These are phyloP conservation scores for Phytopythium aichiense DNA, from an alignment of 352 stramenopile species.

Conservation along the genomic window DNA sequence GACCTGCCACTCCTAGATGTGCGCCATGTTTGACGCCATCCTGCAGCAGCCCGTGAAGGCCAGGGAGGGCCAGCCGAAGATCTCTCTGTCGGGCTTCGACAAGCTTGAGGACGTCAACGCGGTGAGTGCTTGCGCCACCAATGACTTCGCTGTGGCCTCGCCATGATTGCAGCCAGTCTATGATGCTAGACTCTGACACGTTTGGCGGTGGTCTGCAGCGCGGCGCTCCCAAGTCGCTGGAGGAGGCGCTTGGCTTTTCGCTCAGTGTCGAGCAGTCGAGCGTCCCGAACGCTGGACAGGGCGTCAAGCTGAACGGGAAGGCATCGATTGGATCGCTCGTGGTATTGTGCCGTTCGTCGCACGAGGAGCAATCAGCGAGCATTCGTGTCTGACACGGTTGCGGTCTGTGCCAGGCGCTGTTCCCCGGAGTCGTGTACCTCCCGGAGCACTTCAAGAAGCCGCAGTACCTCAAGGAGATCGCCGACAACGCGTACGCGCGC, in stretches of 20 bases:
- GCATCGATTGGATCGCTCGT: slow-evolving; percentile 68
- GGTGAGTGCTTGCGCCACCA: neutral
- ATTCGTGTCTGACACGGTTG: neutral
- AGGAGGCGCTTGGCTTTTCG: slow-evolving; percentile 62
- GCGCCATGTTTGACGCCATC: slow-evolving; percentile 55
- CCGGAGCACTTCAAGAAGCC: slow-evolving; percentile 85
- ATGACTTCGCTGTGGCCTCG: neutral
- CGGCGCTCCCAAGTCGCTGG: slow-evolving; percentile 34
- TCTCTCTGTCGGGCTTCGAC: slow-evolving; percentile 71
- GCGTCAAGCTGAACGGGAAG: slow-evolving; percentile 62
- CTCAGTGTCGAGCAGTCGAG: slow-evolving; percentile 67
- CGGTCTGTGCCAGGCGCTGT: slow-evolving; percentile 43
- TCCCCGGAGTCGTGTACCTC: slow-evolving; percentile 76
- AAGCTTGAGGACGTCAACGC: slow-evolving; percentile 26
- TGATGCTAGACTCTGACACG: neutral
- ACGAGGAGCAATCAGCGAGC: too few species aligned
- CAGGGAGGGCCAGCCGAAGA: slow-evolving; percentile 25
- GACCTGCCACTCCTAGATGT: slow-evolving; percentile 20
- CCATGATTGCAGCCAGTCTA: neutral
- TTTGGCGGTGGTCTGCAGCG: slow-evolving; percentile 16
- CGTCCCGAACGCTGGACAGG: slow-evolving; percentile 55
- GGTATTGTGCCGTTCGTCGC: slow-evolving; percentile 19
- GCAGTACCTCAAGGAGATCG: slow-evolving; percentile 61
- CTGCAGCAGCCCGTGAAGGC: slow-evolving; percentile 42
- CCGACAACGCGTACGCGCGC: slow-evolving; percentile 72